Base-by-base conservation (phyloP, 106 monocot species). In the Vanilla planifolia region DNA sequence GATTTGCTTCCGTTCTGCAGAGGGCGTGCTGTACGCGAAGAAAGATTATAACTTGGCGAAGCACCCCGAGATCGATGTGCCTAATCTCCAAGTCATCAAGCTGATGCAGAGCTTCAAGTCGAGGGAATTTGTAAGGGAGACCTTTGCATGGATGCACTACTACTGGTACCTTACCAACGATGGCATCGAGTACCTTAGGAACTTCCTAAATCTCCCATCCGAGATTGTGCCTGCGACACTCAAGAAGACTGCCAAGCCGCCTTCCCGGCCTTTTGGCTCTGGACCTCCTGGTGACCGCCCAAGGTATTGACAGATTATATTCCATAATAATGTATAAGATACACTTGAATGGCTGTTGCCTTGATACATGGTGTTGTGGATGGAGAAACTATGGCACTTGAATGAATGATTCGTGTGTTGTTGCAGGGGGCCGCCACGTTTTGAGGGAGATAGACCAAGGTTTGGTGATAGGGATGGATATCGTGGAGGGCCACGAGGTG, bases 91-190 rank as follows among this genome's bases (percentile, higher is more conserved):
- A 52, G 78, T 83, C 27, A 79, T 75, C 53, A 83, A 83, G 66
- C 22, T 79, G 28, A 83, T 83, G 83, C 78, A 83, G 70, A 78
- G 83, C 59, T 83, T 83, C 74, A 78, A 78, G 26, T 83, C 78
- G 0, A 58, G 41, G 52, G 78, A 77, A 69, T 79, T 66, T 35
- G 82, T 83, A 26, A 68, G 67, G 35, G 82, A 78, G 58, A 83
- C 82, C 20, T 83, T 83, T 27, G 77, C 74, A 0, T 83, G 82
- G 82, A 73, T 74, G 77, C 70, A 78, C 42, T 83, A 83, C 66
- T 83, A 83, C 70, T 83, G 82, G 82, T 77, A 70, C 66, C 73
- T 83, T 6, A 83, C 82, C 34, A 83, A 77, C 14, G 77, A 83
- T n/a, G 77, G 82, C 10, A 83, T 83, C 27, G 82, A 78, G 67